A percentile compares a stretch with the other conserved stretches of the same genome.
phyloP scores from a whole-genome alignment of 202 grass and related monocot species.

The Saccharum hybrid region DNA sequence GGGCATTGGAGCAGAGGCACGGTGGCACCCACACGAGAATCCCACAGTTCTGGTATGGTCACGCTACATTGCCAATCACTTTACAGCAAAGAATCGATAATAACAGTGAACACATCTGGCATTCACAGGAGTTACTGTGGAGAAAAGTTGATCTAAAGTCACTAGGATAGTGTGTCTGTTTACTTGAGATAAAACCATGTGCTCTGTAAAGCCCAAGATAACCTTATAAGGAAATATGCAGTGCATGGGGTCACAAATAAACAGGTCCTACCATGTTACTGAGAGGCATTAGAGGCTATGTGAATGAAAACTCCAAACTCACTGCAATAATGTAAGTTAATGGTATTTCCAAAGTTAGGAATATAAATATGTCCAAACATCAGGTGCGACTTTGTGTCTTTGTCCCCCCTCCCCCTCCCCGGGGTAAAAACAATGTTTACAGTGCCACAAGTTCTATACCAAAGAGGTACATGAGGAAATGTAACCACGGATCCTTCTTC shows the following conservation, averaged over 20 bases:
- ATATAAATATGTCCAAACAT: slow-evolving; percentile 17
- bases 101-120: slow-evolving; percentile 11
- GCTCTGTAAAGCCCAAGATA: slow-evolving; percentile 20
- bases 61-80: slow-evolving; percentile 29
- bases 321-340: background rate
- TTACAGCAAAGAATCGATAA: slow-evolving; percentile 26
- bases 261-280: background rate
- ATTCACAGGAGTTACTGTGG: slow-evolving; percentile 24
- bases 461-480: background rate
- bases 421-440: background rate
- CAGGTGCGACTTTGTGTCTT: background rate
- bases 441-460: slow-evolving; percentile 7
- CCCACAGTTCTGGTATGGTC: slow-evolving; percentile 22
- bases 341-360: background rate
- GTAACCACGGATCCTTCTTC: slow-evolving; percentile 8
- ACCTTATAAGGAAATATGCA: slow-evolving; percentile 39
- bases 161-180: background rate
- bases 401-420: no score
- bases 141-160: background rate
- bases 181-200: slow-evolving; percentile 38
- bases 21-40: background rate
- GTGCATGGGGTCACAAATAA: slow-evolving; percentile 9
- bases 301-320: background rate
- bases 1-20: slow-evolving; percentile 26
- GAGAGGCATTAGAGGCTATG: background rate